Conservation (phyloP, 495 filamentous ascomycete genomes). For the Penicillium herquei region DNA sequence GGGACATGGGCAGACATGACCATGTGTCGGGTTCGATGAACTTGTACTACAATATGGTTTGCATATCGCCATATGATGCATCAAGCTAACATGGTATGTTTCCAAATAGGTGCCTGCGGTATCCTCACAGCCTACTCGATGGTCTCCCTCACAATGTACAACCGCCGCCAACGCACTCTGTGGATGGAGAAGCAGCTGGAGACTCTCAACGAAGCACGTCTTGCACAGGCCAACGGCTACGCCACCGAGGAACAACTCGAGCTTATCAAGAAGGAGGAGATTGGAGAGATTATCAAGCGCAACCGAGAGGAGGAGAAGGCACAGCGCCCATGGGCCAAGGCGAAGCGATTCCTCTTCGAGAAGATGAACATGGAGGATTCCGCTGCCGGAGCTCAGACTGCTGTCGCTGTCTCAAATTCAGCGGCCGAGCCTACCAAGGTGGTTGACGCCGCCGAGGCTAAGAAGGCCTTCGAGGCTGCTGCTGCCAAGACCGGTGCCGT, state of each 20-base stretch:
- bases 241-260: slow-evolving; percentile 54
- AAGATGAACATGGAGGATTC: slow-evolving; percentile 51
- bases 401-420: slow-evolving; percentile 4
- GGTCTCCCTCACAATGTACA: slow-evolving; percentile 83
- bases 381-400: slow-evolving; percentile 16
- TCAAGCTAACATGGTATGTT: background rate
- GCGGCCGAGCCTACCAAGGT: slow-evolving; percentile 20
- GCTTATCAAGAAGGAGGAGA: slow-evolving; percentile 60
- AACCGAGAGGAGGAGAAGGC: slow-evolving; percentile 45
- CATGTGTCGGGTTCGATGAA: background rate
- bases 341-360: slow-evolving; percentile 42
- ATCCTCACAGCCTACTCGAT: slow-evolving; percentile 77
- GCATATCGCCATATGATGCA: background rate
- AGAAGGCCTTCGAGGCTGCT: slow-evolving; percentile 22
- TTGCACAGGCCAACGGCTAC: slow-evolving; percentile 59
- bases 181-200: slow-evolving; percentile 64
- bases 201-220: slow-evolving; percentile 55
- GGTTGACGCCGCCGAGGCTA: slow-evolving; percentile 42
- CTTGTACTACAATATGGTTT: no score
- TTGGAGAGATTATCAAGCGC: slow-evolving; percentile 44
- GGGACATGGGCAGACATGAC: background rate
- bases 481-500: slow-evolving; percentile 16
- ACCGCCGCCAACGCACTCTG: slow-evolving; percentile 66
- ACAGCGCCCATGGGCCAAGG: slow-evolving; percentile 43
- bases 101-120: slow-evolving; percentile 60